Evolutionary conservation across 306 rosid genomes (phyloP).

Genomic region (Cucumis sativus): DNA sequence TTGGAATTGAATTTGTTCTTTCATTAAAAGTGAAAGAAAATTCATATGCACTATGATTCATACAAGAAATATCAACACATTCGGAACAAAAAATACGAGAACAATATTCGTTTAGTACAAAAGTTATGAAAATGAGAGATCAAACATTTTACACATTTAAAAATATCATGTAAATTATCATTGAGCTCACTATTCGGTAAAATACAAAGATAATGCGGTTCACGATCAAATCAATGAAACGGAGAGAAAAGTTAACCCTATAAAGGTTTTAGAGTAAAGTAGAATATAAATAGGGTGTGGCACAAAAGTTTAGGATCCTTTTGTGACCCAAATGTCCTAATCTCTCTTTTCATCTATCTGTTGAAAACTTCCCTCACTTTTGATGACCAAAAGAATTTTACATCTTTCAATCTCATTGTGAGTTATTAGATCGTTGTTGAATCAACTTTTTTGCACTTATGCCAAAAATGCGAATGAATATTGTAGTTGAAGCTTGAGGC

Average conservation of each 20-base stretch:
- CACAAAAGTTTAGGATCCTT: not conserved
- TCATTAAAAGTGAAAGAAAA: not conserved
- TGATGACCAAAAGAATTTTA: not conserved
- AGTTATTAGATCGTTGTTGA: not conserved
- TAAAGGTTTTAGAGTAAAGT: not conserved
- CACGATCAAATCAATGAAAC: not conserved
- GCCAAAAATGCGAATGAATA: not conserved
- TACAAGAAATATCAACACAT: no score
- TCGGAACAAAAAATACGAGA: not conserved
- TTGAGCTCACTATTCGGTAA: no score
- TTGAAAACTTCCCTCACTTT: not conserved
- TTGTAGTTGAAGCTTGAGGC: not conserved
- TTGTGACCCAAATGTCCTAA: not conserved
- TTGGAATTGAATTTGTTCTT: not conserved
- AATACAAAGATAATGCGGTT: not conserved
- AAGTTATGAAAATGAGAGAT: no score
- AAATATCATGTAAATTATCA: no score
- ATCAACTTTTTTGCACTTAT: not conserved
- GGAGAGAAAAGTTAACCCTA: no score
- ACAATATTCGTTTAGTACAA: no score
- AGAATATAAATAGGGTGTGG: not conserved
- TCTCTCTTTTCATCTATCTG: not conserved
- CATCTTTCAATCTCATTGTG: not conserved
- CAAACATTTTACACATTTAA: no score
- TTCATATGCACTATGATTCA: not conserved